phyloP scores from a whole-genome alignment of 148 eudicot species.

The Polygonum maritimum region DNA sequence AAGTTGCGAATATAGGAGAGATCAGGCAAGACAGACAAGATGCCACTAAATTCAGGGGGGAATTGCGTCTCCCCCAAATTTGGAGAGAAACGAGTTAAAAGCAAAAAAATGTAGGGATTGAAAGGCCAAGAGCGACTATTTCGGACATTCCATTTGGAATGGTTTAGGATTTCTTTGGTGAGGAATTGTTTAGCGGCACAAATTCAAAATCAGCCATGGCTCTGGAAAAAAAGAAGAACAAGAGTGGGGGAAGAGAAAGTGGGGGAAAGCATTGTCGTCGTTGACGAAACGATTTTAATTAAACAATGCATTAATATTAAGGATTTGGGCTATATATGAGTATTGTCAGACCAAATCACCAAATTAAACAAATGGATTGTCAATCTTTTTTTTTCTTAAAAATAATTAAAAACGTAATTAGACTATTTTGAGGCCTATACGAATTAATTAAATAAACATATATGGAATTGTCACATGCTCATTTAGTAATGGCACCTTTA shows the following conservation, averaged over 20 bases:
- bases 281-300: not conserved
- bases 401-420: too few species aligned
- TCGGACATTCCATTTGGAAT: not conserved
- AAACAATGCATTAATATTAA: too few species aligned
- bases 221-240: not conserved
- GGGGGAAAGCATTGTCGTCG: not conserved
- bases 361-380: too few species aligned
- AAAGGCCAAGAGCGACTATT: not conserved
- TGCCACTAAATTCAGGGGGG: not conserved
- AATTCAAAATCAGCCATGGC: not conserved
- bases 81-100: not conserved
- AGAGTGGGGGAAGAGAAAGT: not conserved
- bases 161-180: not conserved
- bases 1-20: not conserved
- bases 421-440: too few species aligned
- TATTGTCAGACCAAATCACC: not conserved
- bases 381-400: too few species aligned
- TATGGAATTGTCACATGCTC: too few species aligned
- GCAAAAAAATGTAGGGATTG: not conserved
- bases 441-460: too few species aligned
- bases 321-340: not conserved
- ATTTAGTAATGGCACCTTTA: too few species aligned
- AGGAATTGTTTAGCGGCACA: not conserved
- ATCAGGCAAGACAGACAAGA: not conserved
- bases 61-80: slow-evolving; percentile 5